Evolutionary conservation across 768 basidiomycete genomes (phyloP).

Genomic region (Mycena amicta): DNA sequence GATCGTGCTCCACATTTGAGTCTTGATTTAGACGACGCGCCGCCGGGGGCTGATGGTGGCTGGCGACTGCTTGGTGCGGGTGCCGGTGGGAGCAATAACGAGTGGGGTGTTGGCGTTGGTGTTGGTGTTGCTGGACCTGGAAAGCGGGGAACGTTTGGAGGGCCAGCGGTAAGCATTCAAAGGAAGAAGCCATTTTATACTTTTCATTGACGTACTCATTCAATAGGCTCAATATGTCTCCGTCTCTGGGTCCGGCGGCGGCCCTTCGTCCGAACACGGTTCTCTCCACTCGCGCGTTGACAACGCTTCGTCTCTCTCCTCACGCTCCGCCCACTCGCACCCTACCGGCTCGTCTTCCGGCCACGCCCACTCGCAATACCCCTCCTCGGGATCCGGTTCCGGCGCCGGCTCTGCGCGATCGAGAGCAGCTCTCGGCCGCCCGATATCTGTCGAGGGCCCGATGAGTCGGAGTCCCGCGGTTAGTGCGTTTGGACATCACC

Average conservation of each 20-base stretch:
- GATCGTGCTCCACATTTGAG: slow-evolving; percentile 16
- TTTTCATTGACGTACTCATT: background rate
- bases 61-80: slow-evolving; percentile 16
- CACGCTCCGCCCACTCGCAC: slow-evolving; percentile 3
- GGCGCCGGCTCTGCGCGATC: slow-evolving; percentile 3
- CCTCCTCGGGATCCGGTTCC: slow-evolving; percentile 15
- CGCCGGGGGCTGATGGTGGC: slow-evolving; percentile 19
- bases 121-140: slow-evolving; percentile 1
- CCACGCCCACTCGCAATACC: slow-evolving; percentile 12
- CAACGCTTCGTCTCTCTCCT: slow-evolving; percentile 12
- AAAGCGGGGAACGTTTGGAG: slow-evolving; percentile 16
- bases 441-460: slow-evolving; percentile 17
- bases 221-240: slow-evolving; percentile 14
- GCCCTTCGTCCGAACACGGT: slow-evolving; percentile 17
- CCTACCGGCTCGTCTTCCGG: background rate
- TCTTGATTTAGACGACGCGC: slow-evolving; percentile 19
- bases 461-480: slow-evolving; percentile 20
- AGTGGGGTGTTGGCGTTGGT: background rate
- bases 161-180: background rate
- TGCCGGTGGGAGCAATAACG: slow-evolving; percentile 2
- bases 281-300: slow-evolving; percentile 18
- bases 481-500: slow-evolving; percentile 18
- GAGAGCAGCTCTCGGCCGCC: slow-evolving; percentile 5
- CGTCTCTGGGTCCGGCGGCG: background rate
- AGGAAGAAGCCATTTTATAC: background rate